phyloP scores from a whole-genome alignment of 2,329 filamentous ascomycete species.

The Xylogone sp. region DNA sequence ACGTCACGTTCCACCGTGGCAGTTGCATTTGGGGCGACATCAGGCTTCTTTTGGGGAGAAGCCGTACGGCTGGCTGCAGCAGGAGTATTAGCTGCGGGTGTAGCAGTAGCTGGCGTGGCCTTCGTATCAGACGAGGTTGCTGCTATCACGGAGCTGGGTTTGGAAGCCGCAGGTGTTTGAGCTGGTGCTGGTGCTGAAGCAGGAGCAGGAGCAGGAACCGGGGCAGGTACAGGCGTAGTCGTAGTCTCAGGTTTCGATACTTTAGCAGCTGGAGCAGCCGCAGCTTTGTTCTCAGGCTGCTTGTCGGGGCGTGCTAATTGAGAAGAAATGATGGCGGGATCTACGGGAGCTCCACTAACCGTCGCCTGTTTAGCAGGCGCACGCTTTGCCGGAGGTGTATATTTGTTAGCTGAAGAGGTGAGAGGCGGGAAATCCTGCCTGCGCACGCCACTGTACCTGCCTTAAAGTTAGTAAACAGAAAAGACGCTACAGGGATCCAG shows the following conservation, averaged over 20 bases:
- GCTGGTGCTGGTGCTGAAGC: not conserved
- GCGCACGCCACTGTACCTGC: constrained; percentile 85
- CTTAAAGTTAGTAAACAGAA: constrained; percentile 10
- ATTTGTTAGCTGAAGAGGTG: constrained; percentile 57
- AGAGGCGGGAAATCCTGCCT: constrained; percentile 72
- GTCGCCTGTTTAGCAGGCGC: constrained; percentile 72
- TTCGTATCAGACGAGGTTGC: constrained; percentile 27
- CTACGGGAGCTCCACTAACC: constrained; percentile 72
- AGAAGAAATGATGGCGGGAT: constrained; percentile 89
- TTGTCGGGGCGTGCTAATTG: constrained; percentile 56
- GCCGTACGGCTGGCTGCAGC: constrained; percentile 31
- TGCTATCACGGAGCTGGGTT: constrained; percentile 5
- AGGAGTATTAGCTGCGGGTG: constrained; percentile 12
- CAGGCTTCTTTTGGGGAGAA: constrained; percentile 24
- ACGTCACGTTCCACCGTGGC: constrained; percentile 60
- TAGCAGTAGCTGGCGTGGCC: constrained; percentile 19
- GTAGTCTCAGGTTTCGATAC: constrained; percentile 18
- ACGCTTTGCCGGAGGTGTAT: constrained; percentile 85
- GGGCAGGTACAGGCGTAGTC: constrained; percentile 16
- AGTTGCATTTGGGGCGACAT: constrained; percentile 47
- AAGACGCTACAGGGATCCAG: not conserved
- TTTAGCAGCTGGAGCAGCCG: constrained; percentile 24
- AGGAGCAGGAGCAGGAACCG: constrained; percentile 20
- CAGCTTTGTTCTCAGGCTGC: constrained; percentile 19
- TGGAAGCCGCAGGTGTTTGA: constrained; percentile 19